Evolutionary conservation across 306 rosid species (phyloP), one percentile per base, ranked within the genome.

Genomic region (Medicago ruthenica): DNA sequence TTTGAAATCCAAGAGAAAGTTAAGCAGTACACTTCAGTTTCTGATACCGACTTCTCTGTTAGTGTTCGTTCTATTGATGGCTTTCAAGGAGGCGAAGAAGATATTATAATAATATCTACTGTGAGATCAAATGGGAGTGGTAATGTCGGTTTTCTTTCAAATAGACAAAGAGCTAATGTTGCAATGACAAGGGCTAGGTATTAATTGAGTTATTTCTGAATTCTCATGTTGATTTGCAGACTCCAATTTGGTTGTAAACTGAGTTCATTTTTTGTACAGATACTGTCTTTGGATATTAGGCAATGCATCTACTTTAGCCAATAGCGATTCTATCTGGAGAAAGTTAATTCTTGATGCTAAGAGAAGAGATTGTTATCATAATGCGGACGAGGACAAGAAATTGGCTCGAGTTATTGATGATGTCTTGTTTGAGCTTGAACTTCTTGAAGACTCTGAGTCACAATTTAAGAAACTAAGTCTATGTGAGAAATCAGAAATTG

Each of bases 31-130:
- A 51, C 15, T 44, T 40, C 21, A 2, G 45, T 17, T 67, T 73
- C 58, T 7, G 64, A 76, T 36, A 1, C 73, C 1, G 47, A 57
- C 14, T 90, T 88, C 69, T 75, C 75, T 41, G 78, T 86, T 9
- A 85, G 74, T 67, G 89, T 88, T 57, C 90, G 88, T 9, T 79
- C 91, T 6, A 80, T 90, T 8, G 96, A 88, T 70, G 92, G 91
- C 1, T 88, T 90, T 80, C 96, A 90, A 88, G 92, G 92, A 0
- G 89, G 91, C 6, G 92, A 90, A 39, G 87, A 90, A 54, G 96
- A 90, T 62, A 84, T 90, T 8, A 90, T 88, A 6, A 64, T 80
- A 34, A 71, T 68, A 9, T 87, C 86, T 4, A 81, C 89, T 7
- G 91, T 85, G 10, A 84, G 88, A 67, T 69, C 79, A 1, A 85